Percentiles rank a stretch among this genome's conserved stretches.
phyloP scores from a whole-genome alignment of 352 stramenopile species.

The Phytopythium helicoides region DNA sequence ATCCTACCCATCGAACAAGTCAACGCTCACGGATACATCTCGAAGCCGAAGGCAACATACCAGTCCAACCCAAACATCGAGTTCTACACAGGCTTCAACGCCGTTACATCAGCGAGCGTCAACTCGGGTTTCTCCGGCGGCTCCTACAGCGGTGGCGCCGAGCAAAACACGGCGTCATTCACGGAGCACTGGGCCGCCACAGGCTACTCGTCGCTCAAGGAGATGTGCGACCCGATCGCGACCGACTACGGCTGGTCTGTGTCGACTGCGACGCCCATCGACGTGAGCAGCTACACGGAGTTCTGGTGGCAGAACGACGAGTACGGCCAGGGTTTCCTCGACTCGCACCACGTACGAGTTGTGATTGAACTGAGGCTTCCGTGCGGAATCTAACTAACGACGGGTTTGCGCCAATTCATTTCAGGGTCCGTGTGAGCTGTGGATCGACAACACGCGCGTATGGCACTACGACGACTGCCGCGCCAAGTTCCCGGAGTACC shows the following conservation, averaged over 20 bases:
- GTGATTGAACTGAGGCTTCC: no score
- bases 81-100: conserved; percentile 25
- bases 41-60: conserved; percentile 22
- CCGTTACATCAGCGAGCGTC: conserved; percentile 14
- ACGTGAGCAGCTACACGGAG: no score
- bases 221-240: no score
- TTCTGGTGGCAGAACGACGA: conserved; percentile 45
- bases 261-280: no score
- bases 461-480: no score
- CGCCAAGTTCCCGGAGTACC: no score
- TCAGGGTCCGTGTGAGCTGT: conserved; percentile 45
- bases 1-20: conserved; percentile 9
- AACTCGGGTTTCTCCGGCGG: conserved; percentile 29
- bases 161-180: conserved; percentile 28
- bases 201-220: no score
- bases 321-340: conserved; percentile 33
- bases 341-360: conserved; percentile 37
- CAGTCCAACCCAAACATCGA: conserved; percentile 5
- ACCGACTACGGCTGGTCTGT: no score
- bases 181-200: no score
- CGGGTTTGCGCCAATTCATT: not conserved
- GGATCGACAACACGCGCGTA: conserved; percentile 42
- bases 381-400: no score
- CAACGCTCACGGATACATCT: no score
- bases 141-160: conserved; percentile 26